Evolutionary conservation across 345 rosid genomes (phyloP).

Genomic region (Eutrema heterophyllum): DNA sequence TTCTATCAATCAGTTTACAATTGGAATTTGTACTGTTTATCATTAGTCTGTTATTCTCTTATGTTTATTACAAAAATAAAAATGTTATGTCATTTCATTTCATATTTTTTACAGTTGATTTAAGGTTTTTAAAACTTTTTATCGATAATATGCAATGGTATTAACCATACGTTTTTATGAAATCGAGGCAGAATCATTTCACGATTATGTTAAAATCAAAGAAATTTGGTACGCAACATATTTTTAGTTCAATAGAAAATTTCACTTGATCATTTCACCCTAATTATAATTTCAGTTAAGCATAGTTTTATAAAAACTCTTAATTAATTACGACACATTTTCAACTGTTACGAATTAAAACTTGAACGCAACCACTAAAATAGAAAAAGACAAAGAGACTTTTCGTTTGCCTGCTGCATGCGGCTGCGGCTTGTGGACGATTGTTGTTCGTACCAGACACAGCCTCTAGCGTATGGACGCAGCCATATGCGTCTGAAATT

Average conservation of each 20-base stretch:
- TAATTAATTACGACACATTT: background rate
- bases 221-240: background rate
- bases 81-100: background rate
- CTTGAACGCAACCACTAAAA: background rate
- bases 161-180: background rate
- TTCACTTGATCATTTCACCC: background rate
- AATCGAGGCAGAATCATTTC: background rate
- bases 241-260: background rate
- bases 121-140: background rate
- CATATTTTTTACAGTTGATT: background rate
- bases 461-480: no score
- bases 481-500: no score
- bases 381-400: background rate
- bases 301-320: background rate
- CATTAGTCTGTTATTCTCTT: no score
- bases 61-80: background rate
- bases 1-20: background rate
- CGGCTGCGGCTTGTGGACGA: no score
- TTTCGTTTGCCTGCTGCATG: no score
- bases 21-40: background rate
- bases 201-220: no score
- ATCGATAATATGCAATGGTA: background rate
- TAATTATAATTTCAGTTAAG: background rate
- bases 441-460: no score
- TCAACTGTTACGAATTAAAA: background rate